Conservation (phyloP, 1,284 basidiomycete genomes). For the Grifola frondosa region DNA sequence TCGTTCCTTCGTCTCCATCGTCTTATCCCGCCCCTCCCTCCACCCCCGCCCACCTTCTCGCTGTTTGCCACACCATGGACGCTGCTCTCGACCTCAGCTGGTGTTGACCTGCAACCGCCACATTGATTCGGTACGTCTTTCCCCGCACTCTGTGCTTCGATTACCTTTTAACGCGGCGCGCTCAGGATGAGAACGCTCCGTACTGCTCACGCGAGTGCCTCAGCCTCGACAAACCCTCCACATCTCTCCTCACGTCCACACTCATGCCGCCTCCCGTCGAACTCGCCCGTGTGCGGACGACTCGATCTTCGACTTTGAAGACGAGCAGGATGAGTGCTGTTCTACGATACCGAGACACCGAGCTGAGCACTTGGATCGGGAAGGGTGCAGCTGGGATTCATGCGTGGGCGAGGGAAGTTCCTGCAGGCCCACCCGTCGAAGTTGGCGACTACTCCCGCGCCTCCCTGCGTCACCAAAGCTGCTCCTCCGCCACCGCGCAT, state of each 20-base stretch:
- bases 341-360: constrained; percentile 8
- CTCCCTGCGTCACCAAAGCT: constrained; percentile 40
- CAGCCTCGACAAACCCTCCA: constrained; percentile 17
- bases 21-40: constrained; percentile 20
- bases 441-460: constrained; percentile 23
- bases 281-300: too few relatives aligned
- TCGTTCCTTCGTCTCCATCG: constrained; percentile 12
- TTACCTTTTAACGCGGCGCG: constrained; percentile 12
- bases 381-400: constrained; percentile 34
- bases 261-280: too few relatives aligned
- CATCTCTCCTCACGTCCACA: constrained; percentile 26
- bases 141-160: constrained; percentile 1
- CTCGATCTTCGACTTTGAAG: constrained; percentile 17
- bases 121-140: constrained; percentile 43
- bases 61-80: constrained; percentile 44
- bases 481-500: constrained; percentile 36
- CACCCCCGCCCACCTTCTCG: constrained; percentile 5
- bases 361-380: constrained; percentile 27
- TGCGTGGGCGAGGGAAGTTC: constrained; percentile 35
- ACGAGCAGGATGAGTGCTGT: constrained; percentile 13
- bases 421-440: constrained; percentile 31
- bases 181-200: constrained; percentile 44
- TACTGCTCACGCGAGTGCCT: constrained; percentile 60
- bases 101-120: constrained; percentile 62
- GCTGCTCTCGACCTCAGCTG: constrained; percentile 67